Base-by-base conservation (phyloP, 768 basidiomycete genomes). In the Trametes sanguinea region DNA sequence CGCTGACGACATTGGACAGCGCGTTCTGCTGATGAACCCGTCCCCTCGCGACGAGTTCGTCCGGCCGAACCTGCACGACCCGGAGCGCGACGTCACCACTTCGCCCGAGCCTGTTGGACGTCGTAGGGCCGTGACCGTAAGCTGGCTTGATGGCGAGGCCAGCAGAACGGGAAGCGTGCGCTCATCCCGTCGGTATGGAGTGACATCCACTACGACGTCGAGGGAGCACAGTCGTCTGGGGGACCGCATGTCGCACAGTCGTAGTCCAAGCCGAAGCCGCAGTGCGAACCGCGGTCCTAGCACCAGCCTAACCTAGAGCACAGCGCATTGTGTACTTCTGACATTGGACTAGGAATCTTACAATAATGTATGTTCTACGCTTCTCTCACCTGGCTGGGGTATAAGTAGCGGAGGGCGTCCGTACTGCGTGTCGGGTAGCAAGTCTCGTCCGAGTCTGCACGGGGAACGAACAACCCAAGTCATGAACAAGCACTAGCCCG, bases 1-100 rank as follows among this genome's bases (percentile, higher is more conserved):
- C n/a, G 32, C 51, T 13, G 9, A 39, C 42, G 22, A 44, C 35
- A 4, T 63, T n/a, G 40, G 44, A 8, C 69, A 85, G 83, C 88
- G 85, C 66, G 73, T 88, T n/a, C 70, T 91, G 10, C 74, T 90
- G 33, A 83, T 84, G 10, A 85, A 88, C 67, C 83, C 87, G 2
- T 87, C 88, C 11, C 83, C 88, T 30, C 78, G 81, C 37, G 83
- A 86, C 22, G 71, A 71, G 35, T 55, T 67, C 33, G 43, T 65
- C 29, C 64, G 69, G 9, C 67, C 67, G 14, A 42, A 65, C 16
- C 59, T 63, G 39, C 66, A 56, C 27, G 65, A 68, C 37, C 40
- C 30, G 3, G 69, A 68, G 35, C 64, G 65, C 17, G 64, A 67
- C 39, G 50, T 59, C 40, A 30, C 51, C 16, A 55, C 60, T 50